Evolutionary conservation across 2,329 filamentous ascomycete species (phyloP).

Genomic region (Fusarium floridanum): DNA sequence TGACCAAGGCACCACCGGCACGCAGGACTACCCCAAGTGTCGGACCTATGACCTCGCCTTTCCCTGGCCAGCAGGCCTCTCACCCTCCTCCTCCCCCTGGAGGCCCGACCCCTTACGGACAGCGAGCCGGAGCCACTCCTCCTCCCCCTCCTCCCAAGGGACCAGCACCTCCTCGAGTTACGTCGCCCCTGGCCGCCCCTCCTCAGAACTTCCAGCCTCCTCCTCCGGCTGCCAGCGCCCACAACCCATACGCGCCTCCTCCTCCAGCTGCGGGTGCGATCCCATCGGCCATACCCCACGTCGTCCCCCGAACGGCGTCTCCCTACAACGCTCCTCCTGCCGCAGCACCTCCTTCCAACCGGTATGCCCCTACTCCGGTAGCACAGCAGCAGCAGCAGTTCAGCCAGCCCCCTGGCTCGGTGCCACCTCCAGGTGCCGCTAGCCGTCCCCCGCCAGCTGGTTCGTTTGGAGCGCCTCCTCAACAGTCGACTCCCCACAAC

Average conservation of each 20-base stretch:
- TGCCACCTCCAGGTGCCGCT: constrained; percentile 57
- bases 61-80: constrained; percentile 72
- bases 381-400: constrained; percentile 62
- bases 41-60: constrained; percentile 79
- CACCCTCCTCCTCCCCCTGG: constrained; percentile 62
- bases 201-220: constrained; percentile 60
- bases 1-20: constrained; percentile 76
- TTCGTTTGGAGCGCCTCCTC: constrained; percentile 59
- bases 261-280: constrained; percentile 75
- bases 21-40: constrained; percentile 81
- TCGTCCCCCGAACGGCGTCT: constrained; percentile 80
- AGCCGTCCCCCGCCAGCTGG: constrained; percentile 62
- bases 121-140: constrained; percentile 75
- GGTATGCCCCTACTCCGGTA: constrained; percentile 79
- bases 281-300: constrained; percentile 66
- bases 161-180: constrained; percentile 75
- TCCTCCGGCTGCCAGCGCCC: constrained; percentile 72
- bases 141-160: constrained; percentile 89
- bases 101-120: constrained; percentile 64
- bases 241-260: constrained; percentile 64
- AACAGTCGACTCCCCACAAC: constrained; percentile 60
- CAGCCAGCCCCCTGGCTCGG: constrained; percentile 57
- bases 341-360: constrained; percentile 75
- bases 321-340: constrained; percentile 87
- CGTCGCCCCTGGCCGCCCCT: constrained; percentile 75